Base-by-base conservation (phyloP, 768 basidiomycete genomes). In the Albatrellus ellisii region DNA sequence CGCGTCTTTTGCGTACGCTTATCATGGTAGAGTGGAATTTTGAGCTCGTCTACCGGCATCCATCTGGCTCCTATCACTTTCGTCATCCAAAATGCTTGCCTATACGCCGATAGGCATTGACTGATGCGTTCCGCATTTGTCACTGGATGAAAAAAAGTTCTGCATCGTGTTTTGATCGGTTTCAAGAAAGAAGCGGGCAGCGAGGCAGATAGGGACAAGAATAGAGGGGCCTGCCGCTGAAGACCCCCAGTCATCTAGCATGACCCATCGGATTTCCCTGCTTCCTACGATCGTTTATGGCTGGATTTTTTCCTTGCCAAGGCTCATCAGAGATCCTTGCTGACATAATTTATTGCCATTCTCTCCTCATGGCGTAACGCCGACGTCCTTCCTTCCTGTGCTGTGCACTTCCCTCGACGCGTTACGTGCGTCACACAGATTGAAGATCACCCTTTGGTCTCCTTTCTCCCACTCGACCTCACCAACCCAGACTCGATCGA, bases 371-470 rank as follows among this genome's bases (percentile, higher is more conserved):
- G 27, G 37, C 28, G 17, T 27, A 20, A 36, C 40, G 29, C 29
- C 29, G 24, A 24, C 22, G 24, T 26, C 18, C 38, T 42, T 33
- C 36, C 39, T 46, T 34, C 32, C 32, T 35, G 6, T 26, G 36
- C 21, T 36, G 41, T 47, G 21, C 29, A 51, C 42, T 35, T 39
- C 20, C 10, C 42, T 44, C 36, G 38, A 31, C 37, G 17, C 45
- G 48, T 42, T 31, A 17, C 42, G 42, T 48, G 17, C 22, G 39
- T 40, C 31, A 36, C n/a, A 39, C 36, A 97, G 94, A 98, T 99
- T 59, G 91, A 97, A 58, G 95, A 98, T 59, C 91, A 98, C 58
- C 95, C 94, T 22, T 73, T 99, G 29, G 95, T 99, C 17, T 91
- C 90, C 2, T 99, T 99, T 67, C 63, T 99, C 27, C 92, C 95